phyloP scores from a whole-genome alignment of 495 filamentous ascomycete species.

The Aspergillus ostianus region DNA sequence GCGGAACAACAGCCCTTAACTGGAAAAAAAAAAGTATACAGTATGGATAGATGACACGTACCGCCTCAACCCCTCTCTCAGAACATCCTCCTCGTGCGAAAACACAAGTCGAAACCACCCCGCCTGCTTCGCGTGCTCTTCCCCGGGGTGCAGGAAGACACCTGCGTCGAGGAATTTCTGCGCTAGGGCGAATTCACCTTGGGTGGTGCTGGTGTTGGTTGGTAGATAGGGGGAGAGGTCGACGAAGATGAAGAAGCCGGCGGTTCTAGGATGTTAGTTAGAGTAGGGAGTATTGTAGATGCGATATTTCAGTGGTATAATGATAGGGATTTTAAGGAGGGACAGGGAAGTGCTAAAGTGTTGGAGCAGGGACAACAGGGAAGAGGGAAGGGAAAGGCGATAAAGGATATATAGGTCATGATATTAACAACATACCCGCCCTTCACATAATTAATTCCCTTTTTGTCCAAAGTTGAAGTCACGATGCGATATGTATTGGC shows the following conservation, averaged over 20 bases:
- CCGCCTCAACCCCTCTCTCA: conserved; percentile 37
- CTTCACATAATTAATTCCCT: conserved; percentile 34
- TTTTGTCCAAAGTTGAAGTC: conserved; percentile 25
- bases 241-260: conserved; percentile 52
- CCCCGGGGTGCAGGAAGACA: conserved; percentile 44
- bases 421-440: conserved; percentile 22
- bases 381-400: neutral
- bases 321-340: neutral
- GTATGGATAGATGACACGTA: conserved; percentile 15
- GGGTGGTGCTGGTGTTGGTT: neutral
- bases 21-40: too few relatives aligned
- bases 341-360: too few relatives aligned
- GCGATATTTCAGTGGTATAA: too few relatives aligned
- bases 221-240: conserved; percentile 42
- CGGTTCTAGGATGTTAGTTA: conserved; percentile 42
- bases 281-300: too few relatives aligned
- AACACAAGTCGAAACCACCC: conserved; percentile 53
- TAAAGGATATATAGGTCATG: neutral
- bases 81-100: conserved; percentile 28
- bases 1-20: too few relatives aligned
- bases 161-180: conserved; percentile 39
- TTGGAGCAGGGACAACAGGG: neutral
- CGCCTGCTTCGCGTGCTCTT: conserved; percentile 37
- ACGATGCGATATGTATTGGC: conserved; percentile 26
- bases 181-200: conserved; percentile 34